Evolutionary conservation across 352 stramenopile species (phyloP), one percentile per base, ranked within the genome.

Genomic region (Aphanomyces astaci): DNA sequence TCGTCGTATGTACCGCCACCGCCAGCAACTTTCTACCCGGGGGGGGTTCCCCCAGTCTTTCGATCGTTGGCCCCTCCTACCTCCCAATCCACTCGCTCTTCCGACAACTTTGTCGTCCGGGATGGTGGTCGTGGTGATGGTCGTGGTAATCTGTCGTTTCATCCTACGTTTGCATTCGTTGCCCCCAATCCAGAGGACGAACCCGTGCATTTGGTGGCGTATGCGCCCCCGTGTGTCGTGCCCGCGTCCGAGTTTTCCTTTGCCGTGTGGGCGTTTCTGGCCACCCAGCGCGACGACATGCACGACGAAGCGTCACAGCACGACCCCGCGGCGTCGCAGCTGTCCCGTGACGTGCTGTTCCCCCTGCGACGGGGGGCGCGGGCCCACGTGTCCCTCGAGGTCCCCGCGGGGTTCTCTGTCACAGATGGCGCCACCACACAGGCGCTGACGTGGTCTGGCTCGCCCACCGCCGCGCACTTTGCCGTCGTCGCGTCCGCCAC

Each of bases 201-300:
- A 64, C 82, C 82, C 4, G 82, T 93, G 5, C 85, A 93, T 62
- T 90, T 93, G 32, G 89, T 78, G 57, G 80, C 85, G 15, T 93
- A 88, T 65, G 85, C 85, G 2, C 83, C 85, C 4, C 76, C 81
- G 1, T 80, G 72, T 27, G 78, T 93, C 0, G 77, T 67, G 17
- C 77, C 80, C 28, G 73, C 72, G 19, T 81, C 82, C 36, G 76
- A 79, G 15, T 92, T 92, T 74, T 71, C 75, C 31, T 92, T 88
- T 66, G 77, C 79, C 0, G 77, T 92, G 3, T 92, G 84, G 84
- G 82, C 82, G 7, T 92, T 92, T 62, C 63, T 92, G 33, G 57
- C 87, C 43, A 86, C 76, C 45, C 84, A 92, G 71, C 78, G 76
- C 5, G 65, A 70, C 2, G 84, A 90, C 69, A 88, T 92, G 80